Evolutionary conservation across 345 rosid species (phyloP), one percentile per base, ranked within the genome.

Genomic region (Hibiscus syriacus): DNA sequence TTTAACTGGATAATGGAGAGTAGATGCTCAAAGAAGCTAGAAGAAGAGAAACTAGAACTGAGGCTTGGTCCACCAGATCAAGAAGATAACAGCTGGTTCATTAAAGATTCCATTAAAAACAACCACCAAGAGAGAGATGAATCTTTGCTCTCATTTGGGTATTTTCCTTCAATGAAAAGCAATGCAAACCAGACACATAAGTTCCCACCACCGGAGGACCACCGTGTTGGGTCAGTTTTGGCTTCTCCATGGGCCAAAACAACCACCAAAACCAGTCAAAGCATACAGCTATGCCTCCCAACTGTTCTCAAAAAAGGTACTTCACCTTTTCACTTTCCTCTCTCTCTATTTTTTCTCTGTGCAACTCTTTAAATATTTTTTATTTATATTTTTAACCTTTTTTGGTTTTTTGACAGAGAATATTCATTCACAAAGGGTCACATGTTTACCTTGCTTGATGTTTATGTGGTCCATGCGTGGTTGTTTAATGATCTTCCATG

Each of bases 41-140:
- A 87, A 66, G 96, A 89, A 78, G 85, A 80, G 77, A 83, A 87
- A 74, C 98, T 94, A 53, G 99, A 94, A 73, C 88, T 94, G 1
- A 91, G 92, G 84, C 97, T 94, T 54, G 99, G 92, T 79, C 98
- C 89, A 12, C 99, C 99, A 3, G 96, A 93, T 50, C 84, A 86
- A 72, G 90, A 86, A 3, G 5, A 45, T 52, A 79, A 75, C 48
- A 80, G 76, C 72, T 80, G 83, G 84, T 72, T 72, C 71, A 49
- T 66, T 43, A 70, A 61, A 69, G 73, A n/a, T n/a, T n/a, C n/a
- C n/a, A n/a, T n/a, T n/a, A n/a, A n/a, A n/a, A n/a, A n/a, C n/a
- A n/a, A n/a, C n/a, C n/a, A n/a, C n/a, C n/a, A n/a, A n/a, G n/a
- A n/a, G n/a, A n/a, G n/a, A 34, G 80, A 84, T 36, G 76, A 82